Evolutionary conservation across 2,329 filamentous ascomycete species (phyloP).

Genomic region (Neonectria hederae): DNA sequence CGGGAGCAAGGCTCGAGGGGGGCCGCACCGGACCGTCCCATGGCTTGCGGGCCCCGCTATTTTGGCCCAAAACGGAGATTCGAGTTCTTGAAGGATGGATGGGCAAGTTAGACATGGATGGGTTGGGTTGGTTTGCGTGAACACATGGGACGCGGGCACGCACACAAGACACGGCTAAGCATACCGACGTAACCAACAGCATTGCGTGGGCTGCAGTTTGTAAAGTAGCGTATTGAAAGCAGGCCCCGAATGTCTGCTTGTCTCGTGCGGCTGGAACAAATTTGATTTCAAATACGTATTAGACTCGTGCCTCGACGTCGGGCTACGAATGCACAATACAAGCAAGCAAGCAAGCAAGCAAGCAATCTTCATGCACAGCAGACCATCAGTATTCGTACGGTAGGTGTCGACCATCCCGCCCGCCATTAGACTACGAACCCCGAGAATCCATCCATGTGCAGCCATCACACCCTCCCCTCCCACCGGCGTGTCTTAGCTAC

Average conservation of each 20-base stretch:
- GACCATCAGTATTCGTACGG: background rate
- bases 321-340: background rate
- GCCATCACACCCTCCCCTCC: background rate
- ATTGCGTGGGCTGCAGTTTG: no score
- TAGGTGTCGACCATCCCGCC: background rate
- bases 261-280: constrained; percentile 2
- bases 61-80: constrained; percentile 33
- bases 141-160: background rate
- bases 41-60: constrained; percentile 29
- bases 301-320: background rate
- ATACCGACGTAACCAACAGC: no score
- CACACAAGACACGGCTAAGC: background rate
- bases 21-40: constrained; percentile 25
- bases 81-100: constrained; percentile 1
- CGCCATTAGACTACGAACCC: background rate
- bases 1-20: constrained; percentile 21
- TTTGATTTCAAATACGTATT: background rate
- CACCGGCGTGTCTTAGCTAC: background rate
- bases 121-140: background rate
- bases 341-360: background rate
- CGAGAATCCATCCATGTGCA: background rate
- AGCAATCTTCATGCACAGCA: background rate
- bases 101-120: background rate
- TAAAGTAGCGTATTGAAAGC: background rate
- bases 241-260: background rate